Evolutionary conservation across 2,329 filamentous ascomycete species (phyloP), one percentile per base, ranked within the genome.

Genomic region (Stachybotrys echinatus): DNA sequence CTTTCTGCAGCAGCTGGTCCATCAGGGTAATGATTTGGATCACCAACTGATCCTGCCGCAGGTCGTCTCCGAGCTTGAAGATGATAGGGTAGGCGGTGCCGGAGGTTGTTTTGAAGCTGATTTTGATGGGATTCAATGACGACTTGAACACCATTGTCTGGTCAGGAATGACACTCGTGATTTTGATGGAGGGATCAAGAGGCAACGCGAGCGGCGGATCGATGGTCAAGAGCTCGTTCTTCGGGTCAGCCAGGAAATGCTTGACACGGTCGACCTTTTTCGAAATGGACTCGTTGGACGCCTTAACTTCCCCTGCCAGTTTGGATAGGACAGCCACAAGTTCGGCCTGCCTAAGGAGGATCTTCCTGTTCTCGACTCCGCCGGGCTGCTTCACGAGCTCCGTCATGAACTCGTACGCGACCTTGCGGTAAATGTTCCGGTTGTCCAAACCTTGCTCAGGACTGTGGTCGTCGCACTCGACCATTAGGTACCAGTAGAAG

Each of bases 401-500:
- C 6, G 82, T 76, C 91, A 97, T 96, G 67, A 97, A 99, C 62
- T 97, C 90, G 61, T 91, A 99, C 52, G 94, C 92, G 8, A 99
- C 89, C 59, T 92, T 91, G 23, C 89, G 87, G 67, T 96, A 99
- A 18, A 97, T 83, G 54, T 89, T 88, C 43, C 89, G 87, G 62
- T 92, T 87, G 50, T 85, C 83, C 5, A 82, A 76, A 20, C 84
- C 79, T 58, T 92, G 89, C 42, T 90, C 87, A 4, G 84, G 83
- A 56, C 87, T 91, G 52, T 78, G 75, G 65, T 96, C 92, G 58
- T 95, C 90, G 58, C 92, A 95, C 70, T 99, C 95, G 2, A 99
- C 94, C 85, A 96, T 96, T 3, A 99, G 77, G 67, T 97, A 99
- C 94, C 94, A 99, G 66, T 96, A 89, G 48, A 99, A 83, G 69